Evolutionary conservation across 1,284 basidiomycete genomes (phyloP), one percentile per base, ranked within the genome.

Genomic region (Cutaneotrichosporon cyanovorans): DNA sequence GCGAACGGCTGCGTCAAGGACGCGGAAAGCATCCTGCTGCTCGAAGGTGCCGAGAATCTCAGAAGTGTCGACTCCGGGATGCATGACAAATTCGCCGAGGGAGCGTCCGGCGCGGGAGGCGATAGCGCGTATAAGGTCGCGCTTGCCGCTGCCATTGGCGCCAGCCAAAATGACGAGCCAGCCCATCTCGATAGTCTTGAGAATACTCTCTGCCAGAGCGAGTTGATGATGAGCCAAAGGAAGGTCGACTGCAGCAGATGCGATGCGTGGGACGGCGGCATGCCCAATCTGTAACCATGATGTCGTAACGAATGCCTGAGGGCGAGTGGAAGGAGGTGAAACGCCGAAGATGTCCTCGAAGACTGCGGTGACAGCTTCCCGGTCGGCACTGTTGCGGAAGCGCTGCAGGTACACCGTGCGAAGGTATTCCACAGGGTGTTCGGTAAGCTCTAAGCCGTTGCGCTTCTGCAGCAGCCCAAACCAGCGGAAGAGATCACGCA

Each of bases 41-140:
- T 99, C 95, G 62, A 97, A 98, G 57, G 87, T 85, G 39, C 95
- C 95, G 33, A 98, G 74, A 31, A 99, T 83, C 69, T 99, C 95
- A 63, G 84, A 84, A 1, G 91, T 89, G 65, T 99, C 95, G 15
- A 88, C 90, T 7, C 88, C 84, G 39, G 80, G 83, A 66, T 87
- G 93, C 68, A 97, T 76, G 19, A 81, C 77, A 39, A 97, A 78
- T 65, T 89, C 85, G 37, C 78, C 77, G 0, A 97, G 75, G 15
- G 66, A 48, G 40, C 79, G 78, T 16, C 92, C 91, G 31, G 79
- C 79, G 25, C 83, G 72, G 40, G 80, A 73, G 18, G 93, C 89
- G 38, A 95, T 69, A 9, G 78, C 74, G 39, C 82, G 78, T 20
- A 93, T 78, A 32, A 90, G 65, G 31, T 77, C 77, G 6, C 87